Base-by-base conservation (phyloP, 441 rosid genomes). In the Caryocar brasiliense region DNA sequence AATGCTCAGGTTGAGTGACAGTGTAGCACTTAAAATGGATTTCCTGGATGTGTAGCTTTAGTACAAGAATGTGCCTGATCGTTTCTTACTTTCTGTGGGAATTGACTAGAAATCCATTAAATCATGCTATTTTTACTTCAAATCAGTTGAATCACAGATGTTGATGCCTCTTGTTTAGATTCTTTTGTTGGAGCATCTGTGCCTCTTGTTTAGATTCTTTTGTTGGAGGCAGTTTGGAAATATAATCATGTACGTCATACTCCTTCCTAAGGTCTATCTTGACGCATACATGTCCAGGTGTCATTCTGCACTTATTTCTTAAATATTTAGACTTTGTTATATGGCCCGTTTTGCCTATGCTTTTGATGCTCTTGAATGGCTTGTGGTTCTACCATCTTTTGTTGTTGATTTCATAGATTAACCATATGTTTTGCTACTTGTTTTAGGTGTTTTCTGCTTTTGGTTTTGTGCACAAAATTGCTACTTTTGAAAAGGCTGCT, bases 381-480 rank as follows among this genome's bases (percentile, higher is more conserved):
- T 58, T 53, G 51, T 59, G 26, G 44, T 23, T 32, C 11, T 24
- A 47, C 48, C 33, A 3, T 33, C 4, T 47, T 25, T 40, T 59
- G 13, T 54, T 40, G 26, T 46, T 27, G n/a, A 51, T 33, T 58
- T 5, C 2, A 29, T 29, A 47, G 18, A 50, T 22, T 42, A 25
- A 29, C 59, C 37, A 48, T 69, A 43, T 57, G 40, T 47, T 48
- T 47, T 51, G 18, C 59, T 44, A 33, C 36, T 59, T 47, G 52
- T 76, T 74, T 56, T 77, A 88, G 99, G 99, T 93, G 9, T 93
- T 93, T 72, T 88, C 99, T 62, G 97, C 97, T 45, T 93, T 84
- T 81, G 99, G 99, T 24, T 93, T 80, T 54, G 99, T 93, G 33
- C 95, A 93, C 80, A 93, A 88, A 74, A 93, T 93, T 64, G 97